phyloP scores from a whole-genome alignment of 225 moss, liverwort and hornwort species.

The Anthoceros angustus region DNA sequence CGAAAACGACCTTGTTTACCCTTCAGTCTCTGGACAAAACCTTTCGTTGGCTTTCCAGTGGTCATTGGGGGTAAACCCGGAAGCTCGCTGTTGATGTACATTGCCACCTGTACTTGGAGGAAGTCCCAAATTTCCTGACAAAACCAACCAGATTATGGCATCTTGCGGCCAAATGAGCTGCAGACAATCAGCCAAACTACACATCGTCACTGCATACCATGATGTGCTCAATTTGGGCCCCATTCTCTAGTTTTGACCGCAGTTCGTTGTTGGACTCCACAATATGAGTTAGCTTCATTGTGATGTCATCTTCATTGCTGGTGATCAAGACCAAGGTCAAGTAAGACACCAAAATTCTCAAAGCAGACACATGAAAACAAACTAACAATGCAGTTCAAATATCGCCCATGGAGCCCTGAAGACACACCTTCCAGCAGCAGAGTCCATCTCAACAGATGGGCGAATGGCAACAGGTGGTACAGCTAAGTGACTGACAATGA shows the following conservation, averaged over 20 bases:
- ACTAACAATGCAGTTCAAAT: background rate
- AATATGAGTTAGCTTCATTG: slow-evolving; percentile 69
- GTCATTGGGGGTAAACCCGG: slow-evolving; percentile 62
- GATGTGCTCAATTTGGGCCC: slow-evolving; percentile 72
- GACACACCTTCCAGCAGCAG: slow-evolving; percentile 80
- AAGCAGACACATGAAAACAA: slow-evolving; percentile 4
- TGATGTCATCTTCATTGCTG: slow-evolving; percentile 97
- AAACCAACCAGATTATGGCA: background rate
- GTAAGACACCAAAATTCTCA: background rate
- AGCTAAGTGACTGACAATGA: slow-evolving; percentile 82
- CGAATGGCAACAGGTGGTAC: slow-evolving; percentile 92
- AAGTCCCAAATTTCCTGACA: slow-evolving; percentile 94
- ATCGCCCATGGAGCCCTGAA: background rate
- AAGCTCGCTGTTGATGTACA: slow-evolving; percentile 86
- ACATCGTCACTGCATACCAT: slow-evolving; percentile 32
- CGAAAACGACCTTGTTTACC: slow-evolving; percentile 97
- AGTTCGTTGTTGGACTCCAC: slow-evolving; percentile 81
- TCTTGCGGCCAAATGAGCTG: background rate
- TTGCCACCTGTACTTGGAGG: slow-evolving; percentile 81
- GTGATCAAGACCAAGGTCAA: slow-evolving; percentile 8
- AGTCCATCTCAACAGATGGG: slow-evolving; percentile 99
- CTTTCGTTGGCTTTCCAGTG: slow-evolving; percentile 81
- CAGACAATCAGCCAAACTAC: background rate
- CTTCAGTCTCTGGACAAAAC: slow-evolving; percentile 94
- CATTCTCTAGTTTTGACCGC: slow-evolving; percentile 73